Evolutionary conservation across 805 yeast species (phyloP), one percentile per base, ranked within the genome.

Genomic region (Pichia cabralensis): DNA sequence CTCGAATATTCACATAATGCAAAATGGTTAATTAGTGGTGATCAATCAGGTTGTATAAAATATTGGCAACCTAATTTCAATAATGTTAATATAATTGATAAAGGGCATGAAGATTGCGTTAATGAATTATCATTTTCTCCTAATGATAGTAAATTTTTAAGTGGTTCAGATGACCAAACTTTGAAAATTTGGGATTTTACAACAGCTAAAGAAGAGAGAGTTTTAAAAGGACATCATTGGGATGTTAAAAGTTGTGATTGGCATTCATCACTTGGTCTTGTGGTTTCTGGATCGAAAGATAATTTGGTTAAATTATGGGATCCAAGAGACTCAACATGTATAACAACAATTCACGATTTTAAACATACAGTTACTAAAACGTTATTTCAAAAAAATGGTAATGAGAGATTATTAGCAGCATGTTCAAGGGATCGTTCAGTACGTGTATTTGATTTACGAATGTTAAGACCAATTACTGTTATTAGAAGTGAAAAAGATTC

Each of bases 1-100:
- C 62, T 85, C 50, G 69, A 73, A 44, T 92, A 89, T 59, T 77
- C 92, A 6, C 94, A 85, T 55, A 78, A 80, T 40, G 96, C 85
- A 41, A 96, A 88, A 43, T 92, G 97, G 97, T 68, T 92, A 40
- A 63, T 92, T 17, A 79, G 94, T 51, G 96, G 95, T 24, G 97
- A 92, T 60, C 89, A 86, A 48, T 86, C 80, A 38, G 99, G 98
- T 18, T 65, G 69, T 6, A 71, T 92, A 49, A 92, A 92, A 61
- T 89, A 81, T 51, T 92, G 98, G 98, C 97, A 88, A 60, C 94
- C 96, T 5, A 92, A 92, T 58, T 84, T 92, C 64, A 92, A 92
- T 60, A 89, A 92, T 64, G 96, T 94, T 30, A 86, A 89, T 53
- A 79, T 83, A 20, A 50, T 72, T 34, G 55, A 76, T 22, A 67